phyloP scores from a whole-genome alignment of 1,284 basidiomycete genomes.

The Ustilago trichophora region DNA sequence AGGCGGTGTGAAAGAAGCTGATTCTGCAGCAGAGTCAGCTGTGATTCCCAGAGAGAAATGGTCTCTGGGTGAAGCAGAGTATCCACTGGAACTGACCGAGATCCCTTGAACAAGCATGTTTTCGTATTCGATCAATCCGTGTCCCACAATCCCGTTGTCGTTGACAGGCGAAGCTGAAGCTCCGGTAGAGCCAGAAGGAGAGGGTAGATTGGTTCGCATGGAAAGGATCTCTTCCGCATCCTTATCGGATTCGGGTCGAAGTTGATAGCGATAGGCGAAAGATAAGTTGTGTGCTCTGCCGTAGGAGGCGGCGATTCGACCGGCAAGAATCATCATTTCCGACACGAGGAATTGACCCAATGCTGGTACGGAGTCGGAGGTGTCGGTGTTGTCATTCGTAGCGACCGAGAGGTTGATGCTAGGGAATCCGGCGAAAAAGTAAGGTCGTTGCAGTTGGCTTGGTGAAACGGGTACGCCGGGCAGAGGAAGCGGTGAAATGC shows the following conservation, averaged over 20 bases:
- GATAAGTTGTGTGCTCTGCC: slow-evolving; percentile 74
- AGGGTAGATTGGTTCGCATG: slow-evolving; percentile 52
- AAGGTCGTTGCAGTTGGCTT: slow-evolving; percentile 22
- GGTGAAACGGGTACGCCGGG: slow-evolving; percentile 5
- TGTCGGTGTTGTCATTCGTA: too few relatives aligned
- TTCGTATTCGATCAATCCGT: slow-evolving; percentile 30
- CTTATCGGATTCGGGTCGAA: slow-evolving; percentile 61
- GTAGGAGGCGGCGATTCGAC: slow-evolving; percentile 79
- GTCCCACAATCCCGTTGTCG: slow-evolving; percentile 6
- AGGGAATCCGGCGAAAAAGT: slow-evolving; percentile 51
- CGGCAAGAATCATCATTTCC: slow-evolving; percentile 86
- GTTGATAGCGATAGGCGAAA: slow-evolving; percentile 74
- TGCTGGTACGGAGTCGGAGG: not conserved
- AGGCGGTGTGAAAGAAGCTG: not conserved
- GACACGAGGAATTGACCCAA: slow-evolving; percentile 71
- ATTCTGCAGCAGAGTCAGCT: slow-evolving; percentile 68
- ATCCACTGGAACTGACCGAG: slow-evolving; percentile 14
- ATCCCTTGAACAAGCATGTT: slow-evolving; percentile 22
- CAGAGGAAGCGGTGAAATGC: slow-evolving; percentile 30
- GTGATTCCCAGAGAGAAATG: slow-evolving; percentile 80
- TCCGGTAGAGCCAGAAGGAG: too few relatives aligned
- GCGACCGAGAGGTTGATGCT: too few relatives aligned
- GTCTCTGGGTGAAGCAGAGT: slow-evolving; percentile 68
- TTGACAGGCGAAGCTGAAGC: not conserved
- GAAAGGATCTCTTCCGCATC: slow-evolving; percentile 61